phyloP scores from a whole-genome alignment of 345 rosid species.

The Carallia brachiata region DNA sequence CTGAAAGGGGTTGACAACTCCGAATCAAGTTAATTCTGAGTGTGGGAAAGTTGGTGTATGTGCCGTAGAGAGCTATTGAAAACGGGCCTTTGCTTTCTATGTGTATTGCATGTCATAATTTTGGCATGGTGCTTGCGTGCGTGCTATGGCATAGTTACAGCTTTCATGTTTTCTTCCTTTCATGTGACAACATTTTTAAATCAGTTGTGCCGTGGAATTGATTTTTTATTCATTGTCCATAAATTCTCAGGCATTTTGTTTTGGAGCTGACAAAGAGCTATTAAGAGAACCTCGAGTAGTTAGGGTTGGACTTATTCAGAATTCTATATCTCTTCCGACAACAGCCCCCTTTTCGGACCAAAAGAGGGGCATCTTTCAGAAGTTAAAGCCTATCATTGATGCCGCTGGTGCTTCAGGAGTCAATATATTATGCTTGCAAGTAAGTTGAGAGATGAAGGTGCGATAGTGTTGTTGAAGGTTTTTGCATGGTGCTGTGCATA shows the following conservation, averaged over 20 bases:
- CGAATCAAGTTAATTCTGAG: not conserved
- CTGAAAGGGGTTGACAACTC: not conserved
- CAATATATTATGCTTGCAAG: conserved; percentile 89
- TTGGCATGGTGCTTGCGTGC: too few species aligned
- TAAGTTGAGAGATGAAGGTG: conserved; percentile 8
- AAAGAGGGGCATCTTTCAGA: conserved; percentile 58
- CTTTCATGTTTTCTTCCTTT: not conserved
- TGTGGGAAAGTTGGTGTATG: not conserved
- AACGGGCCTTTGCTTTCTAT: not conserved
- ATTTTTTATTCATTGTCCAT: conserved; percentile 5
- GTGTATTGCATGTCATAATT: not conserved
- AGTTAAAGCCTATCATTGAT: conserved; percentile 70
- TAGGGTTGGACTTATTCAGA: conserved; percentile 90
- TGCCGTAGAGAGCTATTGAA: not conserved
- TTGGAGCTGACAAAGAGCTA: conserved; percentile 69
- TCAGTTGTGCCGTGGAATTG: not conserved
- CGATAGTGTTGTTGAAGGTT: not conserved
- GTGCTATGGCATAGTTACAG: not conserved
- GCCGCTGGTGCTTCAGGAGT: conserved; percentile 90
- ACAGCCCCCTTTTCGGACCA: conserved; percentile 69
- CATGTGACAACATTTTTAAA: not conserved
- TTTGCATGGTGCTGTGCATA: not conserved
- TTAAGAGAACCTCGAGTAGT: conserved; percentile 73
- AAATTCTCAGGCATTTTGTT: conserved; percentile 55
- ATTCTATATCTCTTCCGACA: conserved; percentile 78